Evolutionary conservation across 2,329 filamentous ascomycete species (phyloP).

Genomic region (Graphilbum ipis-grandicollis): DNA sequence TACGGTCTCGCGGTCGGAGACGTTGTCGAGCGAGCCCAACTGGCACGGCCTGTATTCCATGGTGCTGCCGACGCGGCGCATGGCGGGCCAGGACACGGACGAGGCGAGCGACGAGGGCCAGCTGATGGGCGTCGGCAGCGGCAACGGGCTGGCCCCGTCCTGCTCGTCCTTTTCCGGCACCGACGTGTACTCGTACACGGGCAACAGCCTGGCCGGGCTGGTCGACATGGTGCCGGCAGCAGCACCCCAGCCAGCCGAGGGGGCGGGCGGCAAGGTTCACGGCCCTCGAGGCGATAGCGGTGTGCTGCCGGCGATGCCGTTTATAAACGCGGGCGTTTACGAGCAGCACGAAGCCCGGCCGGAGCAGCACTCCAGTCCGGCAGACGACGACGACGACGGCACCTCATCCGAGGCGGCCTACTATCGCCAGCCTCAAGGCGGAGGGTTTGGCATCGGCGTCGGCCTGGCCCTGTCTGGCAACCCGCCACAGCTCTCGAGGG

Average conservation of each 20-base stretch:
- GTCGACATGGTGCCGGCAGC: neutral
- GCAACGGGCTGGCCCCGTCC: no score
- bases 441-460: neutral
- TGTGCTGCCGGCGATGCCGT: neutral
- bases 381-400: neutral
- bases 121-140: neutral
- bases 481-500: neutral
- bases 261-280: no score
- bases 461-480: neutral
- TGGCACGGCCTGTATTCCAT: constrained; percentile 8
- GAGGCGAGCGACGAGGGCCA: neutral
- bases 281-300: neutral
- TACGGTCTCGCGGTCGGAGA: no score
- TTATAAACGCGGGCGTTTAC: neutral
- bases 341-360: neutral
- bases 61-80: neutral
- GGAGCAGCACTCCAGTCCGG: neutral
- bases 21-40: constrained; percentile 7
- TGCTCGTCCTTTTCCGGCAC: neutral
- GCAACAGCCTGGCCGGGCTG: neutral
- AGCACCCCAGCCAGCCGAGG: no score
- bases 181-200: neutral
- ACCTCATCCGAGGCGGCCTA: neutral
- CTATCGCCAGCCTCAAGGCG: neutral
- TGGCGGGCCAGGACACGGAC: neutral